Base-by-base conservation (phyloP, 176 grass and related monocot genomes). In the Eragrostis nindensis region DNA sequence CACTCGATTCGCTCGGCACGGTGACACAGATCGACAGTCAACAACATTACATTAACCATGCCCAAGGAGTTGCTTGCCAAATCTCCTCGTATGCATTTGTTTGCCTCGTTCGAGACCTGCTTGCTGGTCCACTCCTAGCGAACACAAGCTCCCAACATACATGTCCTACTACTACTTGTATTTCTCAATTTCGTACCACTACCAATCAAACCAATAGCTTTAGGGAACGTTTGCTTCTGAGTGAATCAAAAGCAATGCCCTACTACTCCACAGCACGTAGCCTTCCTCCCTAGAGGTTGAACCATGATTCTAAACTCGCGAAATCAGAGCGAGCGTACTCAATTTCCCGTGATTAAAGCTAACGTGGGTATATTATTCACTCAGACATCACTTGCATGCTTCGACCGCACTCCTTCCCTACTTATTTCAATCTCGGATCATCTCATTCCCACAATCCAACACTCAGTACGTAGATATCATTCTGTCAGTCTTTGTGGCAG, bases 201-300 rank as follows among this genome's bases (percentile, higher is more conserved):
- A n/a, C n/a, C n/a, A n/a, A n/a, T 44, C 67, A 5, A 17, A 56
- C 57, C 10, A 11, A 27, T 40, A 36, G 4, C 54, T n/a, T n/a
- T 4, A 2, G 7, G 11, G 18, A 21, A 83, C 29, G 80, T 83
- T 83, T 68, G 78, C 80, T 79, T 84, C 13, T 5, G 68, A 74
- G 67, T 73, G 68, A 74, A 73, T 61, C 86, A 10, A 60, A 83
- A 73, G 68, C 59, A 71, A 79, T 26, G 13, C 26, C 27, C 79
- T 73, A 74, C 29, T 7, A 74, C 29, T 7, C 1, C 47, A 61
- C n/a, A 62, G 1, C 2, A 24, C 57, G 30, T 15, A 12, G 29
- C 16, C 41, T 61, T 42, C 46, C 46, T 66, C 10, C 29, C 12
- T 29, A 12, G 45, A 85, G 57, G 18, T 11, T 61, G 15, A 32